Evolutionary conservation across 73 alveolate genomes (phyloP).

Genomic region (Paraurostyla sp.): DNA sequence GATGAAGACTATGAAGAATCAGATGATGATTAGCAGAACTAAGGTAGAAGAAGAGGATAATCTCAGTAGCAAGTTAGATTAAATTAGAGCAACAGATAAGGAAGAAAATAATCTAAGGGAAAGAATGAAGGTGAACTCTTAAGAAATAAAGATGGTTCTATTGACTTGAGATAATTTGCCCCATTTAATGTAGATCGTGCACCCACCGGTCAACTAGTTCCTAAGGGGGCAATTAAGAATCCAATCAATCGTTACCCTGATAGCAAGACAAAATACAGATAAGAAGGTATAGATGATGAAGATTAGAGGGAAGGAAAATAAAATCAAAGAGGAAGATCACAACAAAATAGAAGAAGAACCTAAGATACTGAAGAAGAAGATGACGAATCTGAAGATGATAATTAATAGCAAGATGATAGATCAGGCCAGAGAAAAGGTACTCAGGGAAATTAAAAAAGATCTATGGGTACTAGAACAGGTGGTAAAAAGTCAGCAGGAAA

Average conservation of each 20-base stretch:
- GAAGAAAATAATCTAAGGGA: no score
- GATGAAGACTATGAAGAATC: background rate
- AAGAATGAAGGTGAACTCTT: no score
- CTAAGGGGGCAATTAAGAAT: conserved; percentile 28
- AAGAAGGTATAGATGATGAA: background rate
- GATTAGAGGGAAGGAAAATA: background rate
- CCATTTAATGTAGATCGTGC: conserved; percentile 56
- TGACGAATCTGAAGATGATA: background rate
- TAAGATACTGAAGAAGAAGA: background rate
- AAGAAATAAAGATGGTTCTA: background rate
- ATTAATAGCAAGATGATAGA: background rate
- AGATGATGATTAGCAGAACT: background rate
- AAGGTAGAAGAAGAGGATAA: background rate
- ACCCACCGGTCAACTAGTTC: conserved; percentile 44
- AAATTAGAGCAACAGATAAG: background rate
- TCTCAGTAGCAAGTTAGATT: background rate
- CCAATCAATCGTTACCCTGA: conserved; percentile 36
- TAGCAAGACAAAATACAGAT: conserved; percentile 24
- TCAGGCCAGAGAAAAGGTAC: background rate
- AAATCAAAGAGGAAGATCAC: conserved; percentile 18
- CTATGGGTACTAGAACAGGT: background rate
- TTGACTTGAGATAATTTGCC: background rate
- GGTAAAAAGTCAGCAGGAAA: background rate
- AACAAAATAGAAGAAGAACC: background rate
- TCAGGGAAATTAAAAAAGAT: background rate